Base-by-base conservation (phyloP, 129 eudicot species). In the Flaveria bidentis region DNA sequence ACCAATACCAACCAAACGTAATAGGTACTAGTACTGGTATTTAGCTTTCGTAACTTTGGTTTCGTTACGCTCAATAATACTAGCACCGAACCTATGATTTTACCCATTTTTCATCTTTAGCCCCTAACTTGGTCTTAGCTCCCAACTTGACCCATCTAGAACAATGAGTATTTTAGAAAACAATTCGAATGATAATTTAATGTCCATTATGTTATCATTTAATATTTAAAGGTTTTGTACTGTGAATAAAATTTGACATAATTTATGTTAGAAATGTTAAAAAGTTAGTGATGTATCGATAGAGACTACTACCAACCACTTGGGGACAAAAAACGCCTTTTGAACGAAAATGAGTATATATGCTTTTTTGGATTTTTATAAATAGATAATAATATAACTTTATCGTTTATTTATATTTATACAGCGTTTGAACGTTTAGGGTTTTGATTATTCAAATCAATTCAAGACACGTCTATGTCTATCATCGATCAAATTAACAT, bases 251-350 rank as follows among this genome's bases (percentile, higher is more conserved):
- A 61, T 61, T 25, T 61, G 42, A 5, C 15, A 63, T 33, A 63
- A 63, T 63, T 15, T 14, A 63, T 63, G 46, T 63, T 63, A 28
- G 68, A 63, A 63, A n/a, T 6, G 33, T 26, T 61, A 26, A 61
- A 30, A 67, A 68, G 73, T 20, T 72, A 72, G 58, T 72, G 50
- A 18, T 57, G 67, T 56, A 36, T 72, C 20, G 67, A 72, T 36
- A n/a, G 53, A 53, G 76, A 72, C 67, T 8, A 56, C 15, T 72
- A 72, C 76, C 76, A n/a, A 56, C 52, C 52, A 39, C 53, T 36
- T 33, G 51, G 63, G 51, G 53, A 36, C 67, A 72, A 72, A 72
- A 41, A 72, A 53, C 9, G 20, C 66, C 76, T 55, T 72, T 72
- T 72, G 63, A 13, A 16, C 36, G 10, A 10, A 72, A 17, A 30